These are phyloP conservation scores for Antitrichia curtipendula DNA, from an alignment of 225 moss, liverwort and hornwort genomes.

Conservation along the genomic window DNA sequence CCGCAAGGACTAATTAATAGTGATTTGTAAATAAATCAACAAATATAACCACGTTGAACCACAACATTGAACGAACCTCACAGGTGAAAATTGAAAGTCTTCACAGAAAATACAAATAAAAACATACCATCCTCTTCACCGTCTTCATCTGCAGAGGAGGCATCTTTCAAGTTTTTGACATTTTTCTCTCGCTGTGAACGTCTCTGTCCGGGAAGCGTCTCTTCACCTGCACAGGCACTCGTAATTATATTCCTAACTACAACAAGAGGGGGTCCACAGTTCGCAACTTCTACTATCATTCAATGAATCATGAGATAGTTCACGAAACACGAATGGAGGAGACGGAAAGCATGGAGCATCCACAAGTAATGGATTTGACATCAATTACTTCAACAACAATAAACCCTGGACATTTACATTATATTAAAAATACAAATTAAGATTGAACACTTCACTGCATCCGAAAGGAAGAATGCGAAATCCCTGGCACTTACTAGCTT, in stretches of 20 bases:
- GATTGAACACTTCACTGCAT: background rate
- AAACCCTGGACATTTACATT: background rate
- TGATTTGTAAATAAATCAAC: background rate
- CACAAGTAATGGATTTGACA: background rate
- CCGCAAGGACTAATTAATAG: background rate
- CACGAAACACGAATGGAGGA: background rate
- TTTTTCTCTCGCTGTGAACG: background rate
- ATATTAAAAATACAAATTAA: background rate
- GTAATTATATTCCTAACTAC: background rate
- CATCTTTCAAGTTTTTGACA: constrained; percentile 5
- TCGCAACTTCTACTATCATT: background rate
- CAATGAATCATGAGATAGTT: background rate
- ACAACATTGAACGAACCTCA: background rate
- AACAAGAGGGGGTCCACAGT: background rate
- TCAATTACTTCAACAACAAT: background rate
- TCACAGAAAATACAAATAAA: background rate
- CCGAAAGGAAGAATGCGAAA: background rate
- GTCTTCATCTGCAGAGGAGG: constrained; percentile 15
- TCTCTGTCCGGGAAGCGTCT: background rate
- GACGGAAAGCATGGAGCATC: background rate
- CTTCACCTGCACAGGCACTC: background rate
- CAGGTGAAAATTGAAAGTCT: background rate
- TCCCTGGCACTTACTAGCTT: background rate
- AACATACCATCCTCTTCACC: background rate
- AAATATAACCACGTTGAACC: background rate